Conservation (phyloP, 352 stramenopile species). For the Pythium insidiosum region DNA sequence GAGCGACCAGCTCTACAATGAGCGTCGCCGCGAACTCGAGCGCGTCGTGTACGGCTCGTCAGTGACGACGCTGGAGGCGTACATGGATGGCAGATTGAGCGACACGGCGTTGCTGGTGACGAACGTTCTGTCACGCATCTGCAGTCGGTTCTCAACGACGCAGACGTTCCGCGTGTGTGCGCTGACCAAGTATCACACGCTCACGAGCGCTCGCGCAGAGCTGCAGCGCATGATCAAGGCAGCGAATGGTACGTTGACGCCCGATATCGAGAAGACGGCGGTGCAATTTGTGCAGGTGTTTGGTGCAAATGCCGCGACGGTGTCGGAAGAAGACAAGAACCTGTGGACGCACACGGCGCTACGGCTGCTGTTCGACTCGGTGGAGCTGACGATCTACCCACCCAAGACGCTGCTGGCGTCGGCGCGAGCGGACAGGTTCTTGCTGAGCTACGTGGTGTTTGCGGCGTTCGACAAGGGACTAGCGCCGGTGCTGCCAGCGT, state of each 20-base stretch:
- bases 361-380: slow-evolving; percentile 2
- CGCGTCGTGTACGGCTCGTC: not conserved
- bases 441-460: not conserved
- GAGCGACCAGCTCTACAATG: not conserved
- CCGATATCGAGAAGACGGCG: not conserved
- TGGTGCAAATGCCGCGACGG: not conserved
- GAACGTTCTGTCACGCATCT: not conserved
- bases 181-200: slow-evolving; percentile 1
- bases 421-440: not conserved
- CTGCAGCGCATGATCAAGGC: not conserved
- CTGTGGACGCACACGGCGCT: not conserved
- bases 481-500: slow-evolving; percentile 4
- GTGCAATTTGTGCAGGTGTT: not conserved
- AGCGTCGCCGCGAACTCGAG: not conserved
- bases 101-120: slow-evolving; percentile 1
- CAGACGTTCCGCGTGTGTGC: not conserved
- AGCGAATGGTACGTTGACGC: not conserved
- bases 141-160: not conserved
- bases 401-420: not conserved
- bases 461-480: not conserved
- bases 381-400: not conserved
- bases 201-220: not conserved
- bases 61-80: not conserved
- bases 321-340: too few species aligned
- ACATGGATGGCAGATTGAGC: slow-evolving; percentile 1